These are phyloP conservation scores for Adansonia madagascariensis DNA, from an alignment of 441 rosid species.

Conservation along the genomic window DNA sequence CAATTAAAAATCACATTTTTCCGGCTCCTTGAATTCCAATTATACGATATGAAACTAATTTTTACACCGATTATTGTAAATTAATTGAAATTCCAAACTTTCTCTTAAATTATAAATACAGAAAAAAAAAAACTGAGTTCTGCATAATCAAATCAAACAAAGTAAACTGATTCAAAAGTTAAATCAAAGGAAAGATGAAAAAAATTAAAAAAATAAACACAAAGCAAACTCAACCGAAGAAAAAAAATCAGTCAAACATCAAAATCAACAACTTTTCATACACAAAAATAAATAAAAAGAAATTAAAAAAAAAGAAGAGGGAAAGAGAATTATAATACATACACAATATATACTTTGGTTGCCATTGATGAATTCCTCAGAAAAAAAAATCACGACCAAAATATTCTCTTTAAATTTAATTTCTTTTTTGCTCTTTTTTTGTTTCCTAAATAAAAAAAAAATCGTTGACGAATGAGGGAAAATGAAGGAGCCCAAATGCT, in stretches of 20 bases:
- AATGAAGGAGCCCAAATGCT: conserved; percentile 21
- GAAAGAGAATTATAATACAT: conserved; percentile 35
- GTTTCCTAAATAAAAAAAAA: not conserved
- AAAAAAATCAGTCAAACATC: not conserved
- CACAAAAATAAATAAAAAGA: not conserved
- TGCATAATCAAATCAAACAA: conserved; percentile 7
- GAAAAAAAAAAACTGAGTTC: not conserved
- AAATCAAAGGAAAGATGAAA: not conserved
- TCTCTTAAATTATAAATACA: not conserved
- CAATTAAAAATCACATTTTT: not conserved
- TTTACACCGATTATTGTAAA: not conserved
- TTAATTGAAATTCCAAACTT: conserved; percentile 4
- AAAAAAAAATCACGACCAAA: not conserved
- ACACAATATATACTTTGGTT: conserved; percentile 82
- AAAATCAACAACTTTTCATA: conserved; percentile 10
- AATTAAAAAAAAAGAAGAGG: not conserved
- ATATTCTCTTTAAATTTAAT: not conserved
- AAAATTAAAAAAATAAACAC: not conserved
- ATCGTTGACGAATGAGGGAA: not conserved
- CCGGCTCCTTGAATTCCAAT: not conserved
- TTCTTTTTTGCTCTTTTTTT: not conserved
- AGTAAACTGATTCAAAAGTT: not conserved
- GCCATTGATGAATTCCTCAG: conserved; percentile 50
- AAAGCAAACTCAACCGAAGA: not conserved
- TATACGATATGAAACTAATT: not conserved